These are phyloP conservation scores for Zizania palustris DNA, from an alignment of 202 grass and related monocot species.

Conservation along the genomic window DNA sequence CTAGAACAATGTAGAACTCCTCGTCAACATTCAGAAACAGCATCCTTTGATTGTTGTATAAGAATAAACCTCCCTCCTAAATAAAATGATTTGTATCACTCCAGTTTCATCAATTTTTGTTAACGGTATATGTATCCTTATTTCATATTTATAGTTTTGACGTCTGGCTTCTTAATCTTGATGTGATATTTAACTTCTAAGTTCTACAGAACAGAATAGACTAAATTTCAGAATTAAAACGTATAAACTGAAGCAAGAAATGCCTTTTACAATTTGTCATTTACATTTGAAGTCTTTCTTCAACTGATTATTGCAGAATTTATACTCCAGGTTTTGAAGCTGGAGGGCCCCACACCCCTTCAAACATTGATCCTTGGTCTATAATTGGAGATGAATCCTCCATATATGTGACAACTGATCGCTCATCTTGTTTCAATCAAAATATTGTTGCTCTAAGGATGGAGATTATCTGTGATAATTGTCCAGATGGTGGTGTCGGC, in stretches of 20 bases:
- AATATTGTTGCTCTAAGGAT: conserved; percentile 73
- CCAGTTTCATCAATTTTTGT: not conserved
- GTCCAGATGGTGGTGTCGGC: conserved; percentile 59
- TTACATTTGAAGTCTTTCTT: not conserved
- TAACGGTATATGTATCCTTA: not conserved
- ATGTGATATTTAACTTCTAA: not conserved
- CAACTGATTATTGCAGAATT: not conserved
- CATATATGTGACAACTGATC: conserved; percentile 54
- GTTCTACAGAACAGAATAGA: not conserved
- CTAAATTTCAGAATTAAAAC: not conserved
- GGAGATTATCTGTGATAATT: conserved; percentile 60
- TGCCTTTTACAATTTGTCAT: not conserved
- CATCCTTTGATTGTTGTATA: no score
- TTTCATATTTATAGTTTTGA: not conserved
- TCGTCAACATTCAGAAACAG: not conserved
- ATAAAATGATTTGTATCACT: no score
- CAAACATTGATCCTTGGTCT: conserved; percentile 73
- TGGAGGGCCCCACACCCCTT: conserved; percentile 71
- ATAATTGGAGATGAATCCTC: conserved; percentile 62
- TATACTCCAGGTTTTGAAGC: conserved; percentile 68
- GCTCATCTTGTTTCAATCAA: conserved; percentile 55
- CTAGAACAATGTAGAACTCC: not conserved
- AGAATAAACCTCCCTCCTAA: no score
- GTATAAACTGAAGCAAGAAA: not conserved
- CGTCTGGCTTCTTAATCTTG: not conserved